Base-by-base conservation (phyloP, 305 asterid species). In the Caryopteris hybrid region DNA sequence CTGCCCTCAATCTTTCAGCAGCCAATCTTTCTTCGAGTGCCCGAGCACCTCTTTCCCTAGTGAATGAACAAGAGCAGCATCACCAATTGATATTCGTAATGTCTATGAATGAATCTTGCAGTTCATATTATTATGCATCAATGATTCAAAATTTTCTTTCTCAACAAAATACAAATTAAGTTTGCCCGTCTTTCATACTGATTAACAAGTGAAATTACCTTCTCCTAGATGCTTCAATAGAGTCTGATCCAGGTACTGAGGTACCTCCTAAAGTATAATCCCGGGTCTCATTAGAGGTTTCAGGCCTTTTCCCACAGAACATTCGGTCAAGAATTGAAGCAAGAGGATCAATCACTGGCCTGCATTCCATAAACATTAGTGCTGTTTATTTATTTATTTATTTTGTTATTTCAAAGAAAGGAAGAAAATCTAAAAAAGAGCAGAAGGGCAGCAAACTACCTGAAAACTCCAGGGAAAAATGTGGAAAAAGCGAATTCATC, bases 11-110 rank as follows among this genome's bases (percentile, higher is more conserved):
- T 72, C 88, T 83, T 83, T 89, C 92, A n/a, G 89, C 83, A 54
- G 96, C 91, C 83, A 86, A 74, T 79, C 96, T 87, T 84, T 92
- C 96, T 79, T 93, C 95, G 5, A 90, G 88, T 23, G 96, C 98
- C 23, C 96, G 88, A 21, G 95, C 93, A 60, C 96, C 98, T 78
- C 92, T 79, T 80, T 92, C 97, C 85, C 98, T 92, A 10, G 69
- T 65, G 73, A 58, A 31, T 80, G 48, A n/a, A 31, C 47, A 67
- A 66, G 13, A 55, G 25, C 55, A 18, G n/a, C 31, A 25, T 25
- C 31, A 25, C 2, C 2, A 25, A 2, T n/a, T n/a, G n/a, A n/a
- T n/a, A 43, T 48, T 0, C 2, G 7, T 5, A 13, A 47, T 12
- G 16, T 14, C 27, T 21, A 23, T 33, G 53, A 42, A 71, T 8